Base-by-base conservation (phyloP, 306 rosid genomes). In the Prunus padus region DNA sequence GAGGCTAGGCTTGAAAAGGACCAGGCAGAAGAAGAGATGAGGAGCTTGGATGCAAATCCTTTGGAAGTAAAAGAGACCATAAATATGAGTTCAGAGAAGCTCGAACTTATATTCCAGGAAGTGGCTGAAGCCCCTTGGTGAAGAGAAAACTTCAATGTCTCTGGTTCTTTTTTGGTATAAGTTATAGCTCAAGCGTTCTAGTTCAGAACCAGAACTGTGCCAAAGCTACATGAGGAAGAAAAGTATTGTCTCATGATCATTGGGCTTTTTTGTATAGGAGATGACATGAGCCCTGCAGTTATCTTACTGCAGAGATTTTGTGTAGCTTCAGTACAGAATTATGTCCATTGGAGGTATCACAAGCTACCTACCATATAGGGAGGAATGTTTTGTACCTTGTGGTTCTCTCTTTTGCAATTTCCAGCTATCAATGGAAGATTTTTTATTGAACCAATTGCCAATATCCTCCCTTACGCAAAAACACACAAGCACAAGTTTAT, bases 91-190 rank as follows among this genome's bases (percentile, higher is more conserved):
- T 44, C 11, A 54, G 51, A 69, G 51, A 79, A 18, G 15, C 75
- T 81, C 14, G 78, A 85, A 71, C 22, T 25, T 46, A 4, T 26
- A 71, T 87, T 89, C 76, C 67, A 67, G 69, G 84, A 82, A 71
- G 57, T 82, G 49, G 86, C 84, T 18, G 65, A 55, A 66, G 79
- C 88, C 85, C 77, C 88, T 67, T 89, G 91, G 91, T 82, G 78
- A 76, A 40, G 63, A 19, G 46, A 72, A 23, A 20, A 77, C 65
- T 19, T 25, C n/a, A 69, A 23, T 22, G 55, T 10, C 25, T 55
- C 26, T 61, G 66, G 45, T 19, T n/a, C 13, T 23, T 59, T 28
- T 68, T 61, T 22, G 65, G 4, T 25, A 13, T 59, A 59, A 61
- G 51, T 37, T 37, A 37, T 37, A 37, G 42, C 66, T 61, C 18